These are phyloP conservation scores for Diutina scorzettiae DNA, from an alignment of 1,139 yeast genomes.

Conservation along the genomic window DNA sequence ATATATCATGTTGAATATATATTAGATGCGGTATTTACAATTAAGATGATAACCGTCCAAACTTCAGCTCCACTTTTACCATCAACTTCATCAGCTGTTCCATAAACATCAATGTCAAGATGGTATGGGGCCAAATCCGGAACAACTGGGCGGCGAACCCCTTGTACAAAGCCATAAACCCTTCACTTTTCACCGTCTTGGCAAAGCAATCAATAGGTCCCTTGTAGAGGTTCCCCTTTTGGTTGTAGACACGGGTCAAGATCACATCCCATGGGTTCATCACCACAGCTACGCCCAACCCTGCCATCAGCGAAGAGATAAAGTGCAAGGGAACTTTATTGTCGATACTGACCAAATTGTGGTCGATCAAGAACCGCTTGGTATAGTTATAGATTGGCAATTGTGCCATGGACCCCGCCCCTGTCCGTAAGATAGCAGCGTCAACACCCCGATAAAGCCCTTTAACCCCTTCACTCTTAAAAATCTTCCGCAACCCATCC, in stretches of 20 bases:
- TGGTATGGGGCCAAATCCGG: slow-evolving; percentile 92
- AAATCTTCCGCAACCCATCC: slow-evolving; percentile 58
- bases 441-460: slow-evolving; percentile 89
- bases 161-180: slow-evolving; percentile 79
- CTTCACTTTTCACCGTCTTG: slow-evolving; percentile 75
- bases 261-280: slow-evolving; percentile 98
- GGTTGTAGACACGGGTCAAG: slow-evolving; percentile 88
- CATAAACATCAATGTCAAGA: slow-evolving; percentile 84
- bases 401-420: slow-evolving; percentile 93
- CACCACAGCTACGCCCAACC: slow-evolving; percentile 64
- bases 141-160: slow-evolving; percentile 90
- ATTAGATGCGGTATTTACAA: background rate
- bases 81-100: slow-evolving; percentile 77
- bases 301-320: slow-evolving; percentile 66
- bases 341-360: slow-evolving; percentile 32
- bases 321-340: slow-evolving; percentile 68
- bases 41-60: background rate
- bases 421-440: slow-evolving; percentile 89
- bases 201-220: slow-evolving; percentile 83
- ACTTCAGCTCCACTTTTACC: slow-evolving; percentile 10
- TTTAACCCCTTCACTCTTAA: slow-evolving; percentile 53
- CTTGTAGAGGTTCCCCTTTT: slow-evolving; percentile 73
- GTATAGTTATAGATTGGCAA: slow-evolving; percentile 82
- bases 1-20: no score
- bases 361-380: slow-evolving; percentile 42